Base-by-base conservation (phyloP, 768 basidiomycete genomes). In the Xerocomus potaroensis region DNA sequence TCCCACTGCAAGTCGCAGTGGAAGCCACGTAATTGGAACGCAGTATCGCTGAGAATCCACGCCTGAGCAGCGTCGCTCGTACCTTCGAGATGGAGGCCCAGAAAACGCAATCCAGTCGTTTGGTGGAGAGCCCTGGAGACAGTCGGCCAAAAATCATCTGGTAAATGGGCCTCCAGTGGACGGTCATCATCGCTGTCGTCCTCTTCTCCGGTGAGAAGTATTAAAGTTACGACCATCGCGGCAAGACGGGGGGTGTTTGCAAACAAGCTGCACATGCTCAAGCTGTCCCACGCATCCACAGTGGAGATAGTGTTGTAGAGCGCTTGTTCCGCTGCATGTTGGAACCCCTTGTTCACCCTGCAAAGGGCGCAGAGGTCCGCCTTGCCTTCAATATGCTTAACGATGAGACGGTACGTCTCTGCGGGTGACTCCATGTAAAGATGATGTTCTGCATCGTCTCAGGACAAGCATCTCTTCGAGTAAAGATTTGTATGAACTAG, bases 1-100 rank as follows among this genome's bases (percentile, higher is more conserved):
- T 84, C 81, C 84, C 84, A 86, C 49, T 75, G 72, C 34, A 86
- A 70, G 58, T 85, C 84, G 57, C 81, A 83, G 52, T 80, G 78
- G 49, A 86, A 81, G 15, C 69, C 71, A 27, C 66, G 73, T n/a
- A 86, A 77, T 26, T 66, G 76, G 54, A 84, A 85, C 1, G 65
- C 60, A 48, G 72, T 74, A 2, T 61, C 64, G 4, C 63, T 41
- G 8, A 73, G 61, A 35, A 72, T 64, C 72, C 72, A 72, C 1
- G 72, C 64, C 11, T 60, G 57, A 18, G 61, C 58, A 21, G 51
- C 27, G 15, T 69, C 60, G 15, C 50, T 42, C 11, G 53, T 58
- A 29, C 46, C 53, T 23, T 65, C 57, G 16, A 72, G 35, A 51
- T 76, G 70, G 39, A 85, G 67, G 50, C 73, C 77, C 50, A 86